Evolutionary conservation across 2,329 filamentous ascomycete genomes (phyloP).

Genomic region (Pestalotiopsis sp.): DNA sequence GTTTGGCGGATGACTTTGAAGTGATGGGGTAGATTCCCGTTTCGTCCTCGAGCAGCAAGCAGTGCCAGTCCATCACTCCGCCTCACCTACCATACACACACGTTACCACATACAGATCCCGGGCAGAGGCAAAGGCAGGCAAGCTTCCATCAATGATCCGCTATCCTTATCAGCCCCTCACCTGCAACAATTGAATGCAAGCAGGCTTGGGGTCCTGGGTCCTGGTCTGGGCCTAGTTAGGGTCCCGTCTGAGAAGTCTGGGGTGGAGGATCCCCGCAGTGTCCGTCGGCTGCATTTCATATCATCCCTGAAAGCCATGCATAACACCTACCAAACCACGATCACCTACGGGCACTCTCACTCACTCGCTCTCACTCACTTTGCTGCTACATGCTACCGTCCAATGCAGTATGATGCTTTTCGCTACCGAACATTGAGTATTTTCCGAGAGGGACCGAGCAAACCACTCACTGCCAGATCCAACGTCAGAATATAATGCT

Average conservation of each 20-base stretch:
- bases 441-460: background rate
- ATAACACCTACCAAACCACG: background rate
- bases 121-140: background rate
- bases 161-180: background rate
- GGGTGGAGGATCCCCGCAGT: background rate
- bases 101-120: background rate
- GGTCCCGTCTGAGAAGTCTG: background rate
- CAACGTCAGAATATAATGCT: background rate
- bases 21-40: background rate
- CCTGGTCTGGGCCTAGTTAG: background rate
- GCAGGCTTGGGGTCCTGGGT: background rate
- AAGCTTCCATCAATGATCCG: background rate
- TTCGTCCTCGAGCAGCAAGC: background rate
- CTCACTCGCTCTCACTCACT: background rate
- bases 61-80: background rate
- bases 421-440: background rate
- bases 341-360: background rate
- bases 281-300: background rate
- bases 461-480: background rate
- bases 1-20: background rate
- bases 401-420: background rate
- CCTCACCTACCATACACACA: background rate
- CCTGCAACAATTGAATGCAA: background rate
- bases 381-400: background rate
- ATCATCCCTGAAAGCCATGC: background rate